A percentile compares a stretch with the other conserved stretches of the same genome.
These are phyloP conservation scores for Pulicaria dysenterica DNA, from an alignment of 129 eudicot species.

Conservation along the genomic window DNA sequence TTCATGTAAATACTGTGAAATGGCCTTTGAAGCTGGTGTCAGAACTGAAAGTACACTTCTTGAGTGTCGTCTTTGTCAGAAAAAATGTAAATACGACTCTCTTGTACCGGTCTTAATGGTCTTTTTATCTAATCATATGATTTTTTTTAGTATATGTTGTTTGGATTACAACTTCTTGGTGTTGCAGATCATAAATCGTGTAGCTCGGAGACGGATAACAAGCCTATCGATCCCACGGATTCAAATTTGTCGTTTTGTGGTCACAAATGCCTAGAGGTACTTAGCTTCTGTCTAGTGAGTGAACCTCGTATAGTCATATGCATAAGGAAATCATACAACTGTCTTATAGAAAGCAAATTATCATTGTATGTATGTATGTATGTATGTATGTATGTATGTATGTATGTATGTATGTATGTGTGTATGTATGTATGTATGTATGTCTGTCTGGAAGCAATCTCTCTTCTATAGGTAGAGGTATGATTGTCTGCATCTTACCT, in stretches of 20 bases:
- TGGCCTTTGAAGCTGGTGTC: conserved; percentile 38
- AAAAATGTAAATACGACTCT: conserved; percentile 56
- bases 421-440: not conserved
- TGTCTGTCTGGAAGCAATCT: too few species aligned
- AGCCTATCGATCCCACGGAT: conserved; percentile 36
- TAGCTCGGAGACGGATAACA: conserved; percentile 39
- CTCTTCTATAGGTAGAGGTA: too few species aligned
- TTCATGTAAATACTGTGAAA: conserved; percentile 70
- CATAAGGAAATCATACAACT: not conserved
- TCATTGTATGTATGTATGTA: not conserved
- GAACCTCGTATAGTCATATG: conserved; percentile 6
- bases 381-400: too few species aligned
- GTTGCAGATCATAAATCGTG: conserved; percentile 73
- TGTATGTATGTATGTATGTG: not conserved
- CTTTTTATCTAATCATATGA: conserved; percentile 14
- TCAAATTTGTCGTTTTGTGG: conserved; percentile 55
- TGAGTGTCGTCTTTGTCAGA: conserved; percentile 63
- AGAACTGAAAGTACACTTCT: conserved; percentile 36
- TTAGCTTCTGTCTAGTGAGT: conserved; percentile 16
- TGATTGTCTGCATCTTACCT: too few species aligned
- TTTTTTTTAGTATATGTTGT: conserved; percentile 1
- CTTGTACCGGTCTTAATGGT: not conserved
- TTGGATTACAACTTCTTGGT: conserved; percentile 24
- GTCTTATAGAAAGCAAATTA: not conserved
- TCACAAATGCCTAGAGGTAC: conserved; percentile 71